These are phyloP conservation scores for Diaporthe sp. DNA, from an alignment of 2,329 filamentous ascomycete species.

Conservation along the genomic window DNA sequence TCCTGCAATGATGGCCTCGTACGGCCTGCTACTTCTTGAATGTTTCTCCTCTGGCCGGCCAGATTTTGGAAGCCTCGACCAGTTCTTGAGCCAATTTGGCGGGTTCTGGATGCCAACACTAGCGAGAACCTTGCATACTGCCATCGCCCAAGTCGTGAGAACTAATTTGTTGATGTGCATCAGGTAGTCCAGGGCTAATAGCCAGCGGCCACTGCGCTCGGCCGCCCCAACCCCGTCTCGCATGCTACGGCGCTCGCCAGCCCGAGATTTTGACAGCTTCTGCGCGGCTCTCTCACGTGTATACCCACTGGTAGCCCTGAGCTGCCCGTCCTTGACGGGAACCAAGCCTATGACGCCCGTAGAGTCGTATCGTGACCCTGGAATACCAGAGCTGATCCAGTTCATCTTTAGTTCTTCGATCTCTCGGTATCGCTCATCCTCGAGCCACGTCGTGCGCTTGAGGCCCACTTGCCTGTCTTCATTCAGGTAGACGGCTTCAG, in stretches of 20 bases:
- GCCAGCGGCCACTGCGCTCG: conserved; percentile 82
- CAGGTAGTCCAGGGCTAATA: conserved; percentile 80
- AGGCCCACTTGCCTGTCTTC: conserved; percentile 83
- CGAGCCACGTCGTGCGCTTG: conserved; percentile 86
- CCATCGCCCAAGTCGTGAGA: conserved; percentile 65
- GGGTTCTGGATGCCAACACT: conserved; percentile 69
- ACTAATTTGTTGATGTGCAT: conserved; percentile 77
- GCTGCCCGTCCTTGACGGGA: conserved; percentile 60
- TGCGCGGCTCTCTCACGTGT: conserved; percentile 76
- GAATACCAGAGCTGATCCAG: conserved; percentile 58
- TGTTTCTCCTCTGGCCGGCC: conserved; percentile 33
- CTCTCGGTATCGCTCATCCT: conserved; percentile 85
- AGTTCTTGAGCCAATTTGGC: conserved; percentile 71
- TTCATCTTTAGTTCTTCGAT: conserved; percentile 70
- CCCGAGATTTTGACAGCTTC: conserved; percentile 59
- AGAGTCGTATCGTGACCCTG: conserved; percentile 61
- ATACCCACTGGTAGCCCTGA: conserved; percentile 66
- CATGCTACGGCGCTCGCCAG: conserved; percentile 54
- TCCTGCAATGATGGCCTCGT: conserved; percentile 64
- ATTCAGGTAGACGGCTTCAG: conserved; percentile 94
- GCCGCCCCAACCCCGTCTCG: conserved; percentile 80
- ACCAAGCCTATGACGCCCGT: conserved; percentile 66
- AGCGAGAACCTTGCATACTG: conserved; percentile 64
- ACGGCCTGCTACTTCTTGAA: conserved; percentile 43
- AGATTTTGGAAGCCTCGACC: conserved; percentile 54